Evolutionary conservation across 306 rosid genomes (phyloP).

Genomic region (Quercus variabilis): DNA sequence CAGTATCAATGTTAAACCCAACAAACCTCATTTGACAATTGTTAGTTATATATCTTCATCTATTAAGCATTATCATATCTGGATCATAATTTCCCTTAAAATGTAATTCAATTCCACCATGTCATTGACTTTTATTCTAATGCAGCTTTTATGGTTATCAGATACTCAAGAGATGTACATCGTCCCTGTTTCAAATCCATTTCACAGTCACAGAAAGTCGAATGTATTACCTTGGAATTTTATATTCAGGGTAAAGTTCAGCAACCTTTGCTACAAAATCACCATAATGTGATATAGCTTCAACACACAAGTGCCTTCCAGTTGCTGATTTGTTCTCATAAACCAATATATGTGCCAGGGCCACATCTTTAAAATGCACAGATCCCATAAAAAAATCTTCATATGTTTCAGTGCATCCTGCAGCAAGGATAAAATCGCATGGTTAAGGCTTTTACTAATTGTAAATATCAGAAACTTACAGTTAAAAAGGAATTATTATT

Average conservation of each 20-base stretch:
- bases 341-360: constrained; percentile 78
- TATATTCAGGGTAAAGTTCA: constrained; percentile 73
- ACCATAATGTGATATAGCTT: constrained; percentile 76
- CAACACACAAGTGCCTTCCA: constrained; percentile 82
- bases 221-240: constrained; percentile 58
- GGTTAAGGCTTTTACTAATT: not conserved
- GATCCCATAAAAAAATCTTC: constrained; percentile 62
- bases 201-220: not conserved
- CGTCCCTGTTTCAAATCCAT: not conserved
- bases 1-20: not conserved
- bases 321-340: constrained; percentile 75
- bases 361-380: constrained; percentile 91
- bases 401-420: constrained; percentile 74
- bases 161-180: too few relatives aligned
- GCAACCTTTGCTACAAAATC: constrained; percentile 80
- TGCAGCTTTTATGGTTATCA: not conserved
- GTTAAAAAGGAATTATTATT: not conserved
- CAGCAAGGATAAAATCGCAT: constrained; percentile 21
- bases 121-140: not conserved
- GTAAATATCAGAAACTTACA: not conserved
- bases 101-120: not conserved
- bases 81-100: not conserved
- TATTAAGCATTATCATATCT: not conserved
- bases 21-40: not conserved
- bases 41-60: not conserved